A percentile compares a stretch with the other conserved stretches of the same genome.
phyloP scores from a whole-genome alignment of 2,329 filamentous ascomycete species.

The Sclerotinia subarctica region DNA sequence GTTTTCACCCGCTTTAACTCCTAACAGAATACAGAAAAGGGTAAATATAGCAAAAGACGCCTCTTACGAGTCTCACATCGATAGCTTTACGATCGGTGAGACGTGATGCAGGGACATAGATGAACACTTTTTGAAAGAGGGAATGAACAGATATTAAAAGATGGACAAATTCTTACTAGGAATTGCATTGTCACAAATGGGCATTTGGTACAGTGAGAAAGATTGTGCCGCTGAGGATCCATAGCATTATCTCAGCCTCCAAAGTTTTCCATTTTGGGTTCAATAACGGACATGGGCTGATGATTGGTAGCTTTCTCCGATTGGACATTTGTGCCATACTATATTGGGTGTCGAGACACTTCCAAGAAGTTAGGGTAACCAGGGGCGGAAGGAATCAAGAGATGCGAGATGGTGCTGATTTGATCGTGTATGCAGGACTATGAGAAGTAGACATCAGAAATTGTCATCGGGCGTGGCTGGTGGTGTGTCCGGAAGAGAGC shows the following conservation, averaged over 20 bases:
- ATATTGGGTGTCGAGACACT: background rate
- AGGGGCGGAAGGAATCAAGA: slow-evolving; percentile 12
- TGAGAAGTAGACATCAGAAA: background rate
- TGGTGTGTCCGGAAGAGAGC: slow-evolving; percentile 5
- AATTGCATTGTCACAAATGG: slow-evolving; percentile 19
- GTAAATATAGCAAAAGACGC: background rate
- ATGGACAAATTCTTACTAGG: slow-evolving; percentile 7
- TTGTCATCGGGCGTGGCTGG: slow-evolving; percentile 16
- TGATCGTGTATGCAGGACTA: slow-evolving; percentile 19
- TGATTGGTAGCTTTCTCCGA: slow-evolving; percentile 1
- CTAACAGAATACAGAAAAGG: background rate
- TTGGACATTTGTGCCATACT: background rate
- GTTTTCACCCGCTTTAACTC: background rate
- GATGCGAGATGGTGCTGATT: background rate
- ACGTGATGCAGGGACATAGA: background rate
- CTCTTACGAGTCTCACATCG: background rate
- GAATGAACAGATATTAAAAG: background rate
- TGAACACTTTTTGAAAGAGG: background rate
- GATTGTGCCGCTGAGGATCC: slow-evolving; percentile 12
- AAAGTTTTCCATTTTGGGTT: slow-evolving; percentile 20
- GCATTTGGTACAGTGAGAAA: background rate
- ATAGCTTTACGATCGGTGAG: background rate
- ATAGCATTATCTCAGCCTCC: slow-evolving; percentile 23
- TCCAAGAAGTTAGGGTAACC: slow-evolving; percentile 9
- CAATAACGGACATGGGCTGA: background rate